Base-by-base conservation (phyloP, 2,329 filamentous ascomycete genomes). In the Scedosporium boydii region DNA sequence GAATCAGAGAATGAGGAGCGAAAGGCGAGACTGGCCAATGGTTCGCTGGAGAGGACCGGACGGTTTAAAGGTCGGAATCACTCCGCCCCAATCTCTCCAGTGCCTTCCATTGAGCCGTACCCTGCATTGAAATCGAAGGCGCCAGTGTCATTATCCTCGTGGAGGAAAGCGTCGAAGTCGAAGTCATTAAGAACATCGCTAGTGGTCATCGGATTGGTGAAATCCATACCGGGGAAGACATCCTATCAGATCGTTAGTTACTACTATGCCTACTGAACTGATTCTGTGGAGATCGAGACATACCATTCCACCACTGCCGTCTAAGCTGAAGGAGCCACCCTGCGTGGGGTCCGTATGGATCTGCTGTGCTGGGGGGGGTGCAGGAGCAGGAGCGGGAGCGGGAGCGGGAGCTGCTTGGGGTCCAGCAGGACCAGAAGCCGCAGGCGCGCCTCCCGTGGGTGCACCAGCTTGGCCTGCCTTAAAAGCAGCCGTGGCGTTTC, bases 91-190 rank as follows among this genome's bases (percentile, higher is more conserved):
- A 87, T 86, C 69, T 85, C 82, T 62, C 79, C 76, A 26, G 70
- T 68, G 48, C 77, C 77, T 64, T 86, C 82, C 75, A 87, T 81
- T 14, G 70, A 70, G 69, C 85, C 84, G 56, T 74, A 71, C 26
- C 75, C 74, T 16, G 77, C 72, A 65, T 75, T 75, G 68, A 87
- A 87, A 72, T 83, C 82, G 65, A 87, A 87, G 4, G 69, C 72
- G 53, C 74, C 72, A 51, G 76, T 75, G 48, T 78, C 79, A 41
- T 73, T 76, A 57, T 81, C 80, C 64, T 81, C 79, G 65, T 88
- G 84, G 6, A 88, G 75, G 76, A 88, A 88, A 1, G 85, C 87
- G 71, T 88, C 86, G 67, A 88, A 79, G 65, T 88, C 86, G 68
- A 88, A 88, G 66, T 87, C 85, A 67, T 84, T 84, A 58, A 88